phyloP scores from a whole-genome alignment of 768 basidiomycete species.

The Lactarius deliciosus region DNA sequence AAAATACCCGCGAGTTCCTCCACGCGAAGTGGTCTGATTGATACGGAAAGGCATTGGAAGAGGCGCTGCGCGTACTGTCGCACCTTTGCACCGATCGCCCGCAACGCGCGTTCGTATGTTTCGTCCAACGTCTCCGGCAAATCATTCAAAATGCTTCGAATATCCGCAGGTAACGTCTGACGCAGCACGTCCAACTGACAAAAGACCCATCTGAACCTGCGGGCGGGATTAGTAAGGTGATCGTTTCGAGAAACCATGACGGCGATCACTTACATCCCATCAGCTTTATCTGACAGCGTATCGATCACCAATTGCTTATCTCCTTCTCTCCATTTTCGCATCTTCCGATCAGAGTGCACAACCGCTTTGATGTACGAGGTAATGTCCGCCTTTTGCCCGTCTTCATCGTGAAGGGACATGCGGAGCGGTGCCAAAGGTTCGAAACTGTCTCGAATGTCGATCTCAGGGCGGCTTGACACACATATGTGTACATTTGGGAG shows the following conservation, averaged over 20 bases:
- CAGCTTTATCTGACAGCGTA: not conserved
- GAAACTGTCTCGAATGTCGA: constrained; percentile 1
- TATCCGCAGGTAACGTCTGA: not conserved
- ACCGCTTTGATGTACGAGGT: too few species aligned
- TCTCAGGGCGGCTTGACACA: too few species aligned
- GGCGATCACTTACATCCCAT: constrained; percentile 7
- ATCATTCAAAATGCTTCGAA: not conserved
- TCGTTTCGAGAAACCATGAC: not conserved
- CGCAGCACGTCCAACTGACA: constrained; percentile 8
- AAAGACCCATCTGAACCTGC: constrained; percentile 11
- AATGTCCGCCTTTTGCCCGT: constrained; percentile 2
- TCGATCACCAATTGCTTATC: not conserved
- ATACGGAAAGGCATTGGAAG: constrained; percentile 10
- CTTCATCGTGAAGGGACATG: constrained; percentile 4
- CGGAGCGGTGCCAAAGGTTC: not conserved
- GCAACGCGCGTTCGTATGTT: too few species aligned
- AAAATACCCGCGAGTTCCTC: constrained; percentile 13
- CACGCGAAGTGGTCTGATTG: constrained; percentile 8
- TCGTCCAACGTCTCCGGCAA: constrained; percentile 9
- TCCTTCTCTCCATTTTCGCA: too few species aligned
- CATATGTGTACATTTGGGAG: too few species aligned
- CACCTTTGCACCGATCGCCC: not conserved
- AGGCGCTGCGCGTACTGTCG: constrained; percentile 8
- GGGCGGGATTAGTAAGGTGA: too few species aligned
- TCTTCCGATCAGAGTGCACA: too few species aligned